These are phyloP conservation scores for Skeletonema costatum DNA, from an alignment of 108 stramenopile genomes.

Conservation along the genomic window DNA sequence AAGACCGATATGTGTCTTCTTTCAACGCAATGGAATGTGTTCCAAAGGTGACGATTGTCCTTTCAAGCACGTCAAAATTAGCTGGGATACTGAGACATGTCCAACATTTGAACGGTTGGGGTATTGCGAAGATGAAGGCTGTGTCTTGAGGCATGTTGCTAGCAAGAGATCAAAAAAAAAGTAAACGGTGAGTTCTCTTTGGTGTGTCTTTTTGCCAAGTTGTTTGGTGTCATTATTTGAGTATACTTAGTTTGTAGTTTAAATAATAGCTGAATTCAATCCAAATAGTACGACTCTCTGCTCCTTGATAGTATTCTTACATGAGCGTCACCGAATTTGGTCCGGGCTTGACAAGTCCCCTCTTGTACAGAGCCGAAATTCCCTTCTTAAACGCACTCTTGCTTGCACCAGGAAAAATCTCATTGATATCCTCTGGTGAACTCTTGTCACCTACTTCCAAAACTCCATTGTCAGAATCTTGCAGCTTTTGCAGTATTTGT, in stretches of 20 bases:
- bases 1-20: conserved; percentile 78
- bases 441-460: conserved; percentile 81
- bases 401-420: conserved; percentile 71
- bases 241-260: neutral
- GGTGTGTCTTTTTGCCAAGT: neutral
- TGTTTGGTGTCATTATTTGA: neutral
- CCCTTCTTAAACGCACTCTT: conserved; percentile 61
- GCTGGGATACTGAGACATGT: conserved; percentile 60
- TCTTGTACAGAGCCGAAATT: conserved; percentile 65
- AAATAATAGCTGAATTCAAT: neutral
- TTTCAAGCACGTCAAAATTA: conserved; percentile 80
- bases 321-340: conserved; percentile 57
- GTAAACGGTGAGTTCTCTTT: neutral
- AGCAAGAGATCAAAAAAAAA: conserved; percentile 11
- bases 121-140: conserved; percentile 63
- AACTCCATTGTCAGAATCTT: conserved; percentile 34
- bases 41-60: conserved; percentile 67
- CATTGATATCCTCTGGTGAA: conserved; percentile 67
- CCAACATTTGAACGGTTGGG: conserved; percentile 65
- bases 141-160: conserved; percentile 57
- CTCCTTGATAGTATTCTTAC: neutral
- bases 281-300: neutral
- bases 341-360: conserved; percentile 63
- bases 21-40: conserved; percentile 79
- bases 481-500: conserved; percentile 61